These are phyloP conservation scores for Wallacemonas sp. DNA, from an alignment of 208 protist genomes.

Conservation along the genomic window DNA sequence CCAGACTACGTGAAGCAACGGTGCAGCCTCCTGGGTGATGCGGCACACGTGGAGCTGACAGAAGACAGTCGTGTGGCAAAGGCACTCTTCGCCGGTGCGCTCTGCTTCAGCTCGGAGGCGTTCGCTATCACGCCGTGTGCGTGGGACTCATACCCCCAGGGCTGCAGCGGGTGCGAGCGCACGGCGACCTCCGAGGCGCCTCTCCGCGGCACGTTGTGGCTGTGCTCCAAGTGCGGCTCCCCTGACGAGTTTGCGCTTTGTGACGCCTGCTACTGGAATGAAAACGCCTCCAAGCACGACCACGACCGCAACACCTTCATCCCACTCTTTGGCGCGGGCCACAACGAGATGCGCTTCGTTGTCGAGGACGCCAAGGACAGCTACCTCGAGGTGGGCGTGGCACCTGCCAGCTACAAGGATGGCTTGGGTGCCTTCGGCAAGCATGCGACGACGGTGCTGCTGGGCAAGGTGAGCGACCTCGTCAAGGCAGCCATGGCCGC, in stretches of 20 bases:
- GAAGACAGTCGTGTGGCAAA: background rate
- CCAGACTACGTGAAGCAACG: background rate
- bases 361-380: background rate
- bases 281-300: background rate
- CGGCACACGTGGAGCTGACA: background rate
- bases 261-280: background rate
- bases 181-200: background rate
- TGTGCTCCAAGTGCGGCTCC: background rate
- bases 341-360: background rate
- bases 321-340: background rate
- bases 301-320: background rate
- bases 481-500: background rate
- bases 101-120: background rate
- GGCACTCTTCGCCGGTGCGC: background rate
- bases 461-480: background rate
- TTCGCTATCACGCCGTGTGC: background rate
- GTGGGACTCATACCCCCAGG: background rate
- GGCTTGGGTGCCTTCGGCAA: background rate
- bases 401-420: background rate
- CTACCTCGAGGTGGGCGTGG: background rate
- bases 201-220: background rate
- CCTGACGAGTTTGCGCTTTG: background rate
- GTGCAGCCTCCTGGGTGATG: background rate
- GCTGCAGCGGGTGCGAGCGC: background rate
- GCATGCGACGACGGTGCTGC: background rate